A percentile compares a stretch with the other conserved stretches of the same genome.
Conservation (phyloP, 306 rosid genomes). For the Casuarina glauca region DNA sequence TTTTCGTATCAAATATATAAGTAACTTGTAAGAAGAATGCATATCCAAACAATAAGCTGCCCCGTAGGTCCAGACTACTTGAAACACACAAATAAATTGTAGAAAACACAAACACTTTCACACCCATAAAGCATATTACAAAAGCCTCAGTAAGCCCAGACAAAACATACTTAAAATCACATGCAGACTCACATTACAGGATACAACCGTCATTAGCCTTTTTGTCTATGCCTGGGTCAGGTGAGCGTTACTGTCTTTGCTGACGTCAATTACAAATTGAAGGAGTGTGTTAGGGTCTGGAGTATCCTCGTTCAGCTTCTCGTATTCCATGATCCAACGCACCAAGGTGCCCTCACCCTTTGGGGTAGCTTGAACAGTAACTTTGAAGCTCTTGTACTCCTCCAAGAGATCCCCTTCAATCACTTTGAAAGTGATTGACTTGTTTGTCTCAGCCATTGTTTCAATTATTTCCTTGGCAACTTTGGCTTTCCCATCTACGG, state of each 20-base stretch:
- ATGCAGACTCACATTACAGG: too few relatives aligned
- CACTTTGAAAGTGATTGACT: conserved; percentile 33
- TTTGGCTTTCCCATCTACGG: conserved; percentile 35
- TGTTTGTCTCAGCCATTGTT: conserved; percentile 36
- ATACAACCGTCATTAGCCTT: too few relatives aligned
- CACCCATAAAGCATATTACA: too few relatives aligned
- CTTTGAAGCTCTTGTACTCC: conserved; percentile 31
- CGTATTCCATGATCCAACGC: conserved; percentile 41
- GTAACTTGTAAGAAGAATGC: too few relatives aligned
- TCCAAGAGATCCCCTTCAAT: conserved; percentile 37
- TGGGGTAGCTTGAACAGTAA: conserved; percentile 20
- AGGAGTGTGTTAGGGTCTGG: conserved; percentile 41
- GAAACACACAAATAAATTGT: too few relatives aligned
- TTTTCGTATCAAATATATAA: too few relatives aligned
- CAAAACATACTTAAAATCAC: too few relatives aligned
- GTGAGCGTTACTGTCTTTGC: conserved; percentile 31
- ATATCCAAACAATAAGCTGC: too few relatives aligned
- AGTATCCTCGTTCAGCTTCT: conserved; percentile 36
- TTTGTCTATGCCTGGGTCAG: background rate
- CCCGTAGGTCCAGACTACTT: too few relatives aligned
- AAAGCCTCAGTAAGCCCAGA: too few relatives aligned
- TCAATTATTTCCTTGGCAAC: conserved; percentile 40
- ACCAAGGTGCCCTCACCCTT: conserved; percentile 35
- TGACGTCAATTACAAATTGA: conserved; percentile 4
- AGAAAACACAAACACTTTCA: too few relatives aligned